phyloP scores from a whole-genome alignment of 2,329 filamentous ascomycete genomes.

The Colletotrichum viniferum region DNA sequence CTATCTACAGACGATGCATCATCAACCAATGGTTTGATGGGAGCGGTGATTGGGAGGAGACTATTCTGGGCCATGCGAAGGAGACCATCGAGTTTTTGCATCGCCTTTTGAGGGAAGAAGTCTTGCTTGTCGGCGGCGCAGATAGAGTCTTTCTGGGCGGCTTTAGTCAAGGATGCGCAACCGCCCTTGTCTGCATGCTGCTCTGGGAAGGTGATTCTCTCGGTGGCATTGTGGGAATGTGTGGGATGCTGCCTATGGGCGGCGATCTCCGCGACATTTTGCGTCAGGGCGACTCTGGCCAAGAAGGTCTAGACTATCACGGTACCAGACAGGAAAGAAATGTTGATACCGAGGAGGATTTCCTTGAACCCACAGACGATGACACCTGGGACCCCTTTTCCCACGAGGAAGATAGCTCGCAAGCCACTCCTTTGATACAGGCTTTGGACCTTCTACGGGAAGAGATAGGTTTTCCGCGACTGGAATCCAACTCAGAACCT shows the following conservation, averaged over 20 bases:
- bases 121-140: conserved; percentile 37
- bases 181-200: conserved; percentile 44
- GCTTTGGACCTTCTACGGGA: not conserved
- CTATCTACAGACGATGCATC: conserved; percentile 33
- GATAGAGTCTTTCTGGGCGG: conserved; percentile 51
- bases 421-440: not conserved
- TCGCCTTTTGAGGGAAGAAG: conserved; percentile 38
- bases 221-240: conserved; percentile 46
- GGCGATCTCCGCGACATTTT: conserved; percentile 29
- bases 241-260: conserved; percentile 50
- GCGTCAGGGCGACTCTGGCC: not conserved
- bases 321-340: not conserved
- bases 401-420: not conserved
- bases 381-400: not conserved
- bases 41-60: conserved; percentile 37
- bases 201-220: conserved; percentile 45
- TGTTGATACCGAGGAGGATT: not conserved
- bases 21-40: conserved; percentile 42
- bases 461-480: not conserved
- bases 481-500: not conserved
- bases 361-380: not conserved
- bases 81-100: conserved; percentile 47
- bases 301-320: not conserved
- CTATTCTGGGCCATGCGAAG: conserved; percentile 31
- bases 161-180: conserved; percentile 59